Evolutionary conservation across 2,329 filamentous ascomycete species (phyloP), one percentile per base, ranked within the genome.

Genomic region (Aureobasidium sp.): DNA sequence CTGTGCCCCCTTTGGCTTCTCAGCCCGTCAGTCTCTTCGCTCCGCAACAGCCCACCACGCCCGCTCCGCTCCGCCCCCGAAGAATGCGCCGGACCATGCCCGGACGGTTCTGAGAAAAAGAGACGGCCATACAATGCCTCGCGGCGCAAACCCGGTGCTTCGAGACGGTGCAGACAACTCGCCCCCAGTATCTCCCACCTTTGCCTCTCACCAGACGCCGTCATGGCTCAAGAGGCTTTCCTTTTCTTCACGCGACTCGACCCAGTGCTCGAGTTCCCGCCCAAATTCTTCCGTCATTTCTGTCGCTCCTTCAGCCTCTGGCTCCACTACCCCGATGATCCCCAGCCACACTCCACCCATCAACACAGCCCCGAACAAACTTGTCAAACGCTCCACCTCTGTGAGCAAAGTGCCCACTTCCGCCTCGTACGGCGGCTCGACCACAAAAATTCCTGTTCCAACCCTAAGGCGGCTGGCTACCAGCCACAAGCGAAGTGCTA

Each of bases 401-500:
- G 71, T 74, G 41, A 76, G 77, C 37, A 51, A 58, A 70, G 70
- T 48, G 64, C 72, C 49, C 70, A 71, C 64, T 71, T 38, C 74
- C 73, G 73, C 76, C 57, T 75, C 58, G 37, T 41, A 32, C 10
- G 48, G 25, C 35, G 48, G 37, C 14, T 50, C 82, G 27, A 80
- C 72, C 58, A 78, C 82, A 42, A 80, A 85, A 62, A 73, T 86
- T 57, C 79, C 82, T 60, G 71, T 86, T 57, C 78, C 81, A 2
- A 81, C 79, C 19, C 76, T 90, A 55, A 81, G 84, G 55, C 76
- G 86, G 61, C 87, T 87, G 49, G 85, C 85, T 40, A 90, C 87
- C 16, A 90, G 86, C 66, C 86, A 90, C 63, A 85, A 90, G 65
- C 78, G 87, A 61, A 86, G 84, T 40, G 82, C 81, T 29, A 88